A percentile compares a stretch with the other conserved stretches of the same genome.
phyloP scores from a whole-genome alignment of 495 filamentous ascomycete species.

The Arthonia radiata region DNA sequence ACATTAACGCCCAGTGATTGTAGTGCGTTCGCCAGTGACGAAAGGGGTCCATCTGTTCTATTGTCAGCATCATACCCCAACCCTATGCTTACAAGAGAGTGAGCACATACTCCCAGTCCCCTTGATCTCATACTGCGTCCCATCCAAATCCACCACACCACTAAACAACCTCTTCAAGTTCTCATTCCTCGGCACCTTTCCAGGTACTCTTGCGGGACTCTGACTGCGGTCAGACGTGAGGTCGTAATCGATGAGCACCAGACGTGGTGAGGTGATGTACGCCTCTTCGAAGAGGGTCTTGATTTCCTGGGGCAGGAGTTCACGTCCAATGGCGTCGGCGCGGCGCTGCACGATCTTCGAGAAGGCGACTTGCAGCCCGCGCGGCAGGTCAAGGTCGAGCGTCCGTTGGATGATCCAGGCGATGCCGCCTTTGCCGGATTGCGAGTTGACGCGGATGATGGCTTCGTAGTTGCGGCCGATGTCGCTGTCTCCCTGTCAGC shows the following conservation, averaged over 20 bases:
- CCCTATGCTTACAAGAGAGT: too few species aligned
- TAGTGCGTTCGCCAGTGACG: conserved; percentile 63
- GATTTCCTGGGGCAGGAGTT: conserved; percentile 66
- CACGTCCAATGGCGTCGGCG: conserved; percentile 50
- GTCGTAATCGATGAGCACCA: conserved; percentile 75
- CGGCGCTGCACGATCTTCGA: conserved; percentile 59
- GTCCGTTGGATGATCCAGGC: conserved; percentile 82
- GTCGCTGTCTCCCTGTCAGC: too few species aligned
- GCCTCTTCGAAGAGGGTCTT: conserved; percentile 61
- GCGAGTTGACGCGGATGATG: conserved; percentile 91
- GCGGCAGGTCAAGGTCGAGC: conserved; percentile 77
- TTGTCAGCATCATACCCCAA: too few species aligned
- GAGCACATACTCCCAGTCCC: conserved; percentile 71
- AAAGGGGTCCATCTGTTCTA: conserved; percentile 85
- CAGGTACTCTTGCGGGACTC: conserved; percentile 39
- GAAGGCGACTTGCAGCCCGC: conserved; percentile 81
- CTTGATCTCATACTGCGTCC: conserved; percentile 46
- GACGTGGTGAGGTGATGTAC: conserved; percentile 63
- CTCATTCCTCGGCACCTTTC: conserved; percentile 44
- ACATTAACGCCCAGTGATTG: conserved; percentile 62
- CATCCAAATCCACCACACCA: conserved; percentile 72
- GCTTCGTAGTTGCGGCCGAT: conserved; percentile 93
- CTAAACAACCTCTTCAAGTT: conserved; percentile 63
- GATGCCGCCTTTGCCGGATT: conserved; percentile 83
- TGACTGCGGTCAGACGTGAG: conserved; percentile 65